phyloP scores from a whole-genome alignment of 441 rosid species.

The Populus hybrid region DNA sequence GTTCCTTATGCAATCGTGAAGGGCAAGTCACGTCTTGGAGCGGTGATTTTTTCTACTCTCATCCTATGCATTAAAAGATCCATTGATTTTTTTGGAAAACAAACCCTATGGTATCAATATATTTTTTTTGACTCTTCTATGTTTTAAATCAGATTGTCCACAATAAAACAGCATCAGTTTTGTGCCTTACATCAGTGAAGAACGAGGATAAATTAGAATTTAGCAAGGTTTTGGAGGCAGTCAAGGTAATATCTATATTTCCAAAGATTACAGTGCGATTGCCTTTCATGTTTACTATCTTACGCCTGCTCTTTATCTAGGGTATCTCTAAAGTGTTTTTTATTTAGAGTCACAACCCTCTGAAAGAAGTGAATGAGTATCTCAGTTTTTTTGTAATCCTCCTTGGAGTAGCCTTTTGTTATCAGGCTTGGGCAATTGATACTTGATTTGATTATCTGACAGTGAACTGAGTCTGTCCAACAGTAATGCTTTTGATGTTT shows the following conservation, averaged over 20 bases:
- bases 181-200: constrained; percentile 82
- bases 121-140: neutral
- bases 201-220: constrained; percentile 56
- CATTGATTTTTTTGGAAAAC: neutral
- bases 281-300: neutral
- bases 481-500: neutral
- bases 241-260: constrained; percentile 42
- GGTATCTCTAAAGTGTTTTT: neutral
- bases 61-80: neutral
- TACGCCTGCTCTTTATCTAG: neutral
- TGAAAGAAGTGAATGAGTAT: neutral
- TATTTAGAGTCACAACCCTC: neutral
- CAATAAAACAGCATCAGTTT: constrained; percentile 74
- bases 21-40: constrained; percentile 86
- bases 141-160: constrained; percentile 59
- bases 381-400: neutral
- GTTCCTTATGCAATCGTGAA: constrained; percentile 93
- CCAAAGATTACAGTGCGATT: neutral
- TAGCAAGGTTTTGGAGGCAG: constrained; percentile 51
- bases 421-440: neutral
- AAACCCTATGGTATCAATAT: neutral
- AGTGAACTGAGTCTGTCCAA: neutral
- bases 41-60: constrained; percentile 36
- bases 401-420: neutral
- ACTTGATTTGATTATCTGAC: neutral